Base-by-base conservation (phyloP, 2,329 filamentous ascomycete species). In the Claviceps citrina region DNA sequence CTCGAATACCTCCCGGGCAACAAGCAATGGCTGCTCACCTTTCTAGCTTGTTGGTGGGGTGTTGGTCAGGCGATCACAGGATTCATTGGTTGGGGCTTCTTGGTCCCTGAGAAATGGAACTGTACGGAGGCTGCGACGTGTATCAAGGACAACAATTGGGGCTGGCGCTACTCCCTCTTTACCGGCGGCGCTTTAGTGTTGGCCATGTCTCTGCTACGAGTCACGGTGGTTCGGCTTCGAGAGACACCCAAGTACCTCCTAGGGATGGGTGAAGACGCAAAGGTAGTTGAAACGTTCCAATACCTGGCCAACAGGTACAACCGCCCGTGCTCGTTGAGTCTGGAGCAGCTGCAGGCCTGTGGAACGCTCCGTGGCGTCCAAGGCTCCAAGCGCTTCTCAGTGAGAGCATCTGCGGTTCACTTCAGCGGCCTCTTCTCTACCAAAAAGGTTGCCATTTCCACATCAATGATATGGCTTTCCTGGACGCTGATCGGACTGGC, bases 401-500 rank as follows among this genome's bases (percentile, higher is more conserved):
- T 58, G 3, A 44, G 40, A 18, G 55, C 61, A 45, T 54, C 61
- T 4, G 45, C 54, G 4, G 49, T 68, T 16, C 81, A 86, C 51
- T 51, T 85, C 19, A 62, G 65, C 13, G 80, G 79, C 3, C 67
- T 86, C 1, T 85, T 80, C 49, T 59, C 63, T 0, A 81, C 76
- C 1, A 68, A 56, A 39, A 68, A 65, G 42, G 71, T 84, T 41
- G 71, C 62, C 1, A 52, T 76, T 2, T 78, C 73, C 0, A 85
- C 79, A 0, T 45, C 60, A 0, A 58, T 84, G 43, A 74, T 84
- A 45, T 82, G 77, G 72, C 52, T 80, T 5, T 78, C 73, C 0
- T 85, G 81, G 81, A 66, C 72, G 0, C 52, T 81, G 2, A 81
- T 84, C 26, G 80, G 81, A 6, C 66, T 85, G 0, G 79, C 77